These are phyloP conservation scores for Kwoniella bestiolae DNA, from an alignment of 768 basidiomycete species.

Conservation along the genomic window DNA sequence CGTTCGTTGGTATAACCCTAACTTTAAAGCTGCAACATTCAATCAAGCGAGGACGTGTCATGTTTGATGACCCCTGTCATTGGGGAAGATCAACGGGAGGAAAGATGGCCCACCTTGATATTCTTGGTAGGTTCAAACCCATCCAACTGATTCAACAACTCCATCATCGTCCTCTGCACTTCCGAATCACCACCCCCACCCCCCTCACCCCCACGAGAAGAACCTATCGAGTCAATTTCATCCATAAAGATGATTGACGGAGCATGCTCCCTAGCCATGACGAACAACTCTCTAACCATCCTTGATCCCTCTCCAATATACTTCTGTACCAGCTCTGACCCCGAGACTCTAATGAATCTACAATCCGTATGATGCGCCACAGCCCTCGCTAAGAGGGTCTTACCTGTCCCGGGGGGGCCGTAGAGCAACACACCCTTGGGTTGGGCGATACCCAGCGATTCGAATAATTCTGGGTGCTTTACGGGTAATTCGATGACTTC, in stretches of 20 bases:
- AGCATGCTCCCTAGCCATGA: constrained; percentile 96
- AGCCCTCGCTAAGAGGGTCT: constrained; percentile 90
- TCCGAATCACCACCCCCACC: constrained; percentile 78
- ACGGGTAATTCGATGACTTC: constrained; percentile 98
- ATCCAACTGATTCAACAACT: constrained; percentile 84
- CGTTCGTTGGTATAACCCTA: neutral
- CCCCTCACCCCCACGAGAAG: constrained; percentile 79
- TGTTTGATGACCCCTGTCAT: too few species aligned
- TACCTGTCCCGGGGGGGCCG: constrained; percentile 94
- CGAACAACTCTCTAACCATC: constrained; percentile 97
- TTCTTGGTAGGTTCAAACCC: constrained; percentile 84
- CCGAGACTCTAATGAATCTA: constrained; percentile 93
- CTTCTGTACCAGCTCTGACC: constrained; percentile 94
- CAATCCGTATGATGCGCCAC: constrained; percentile 98
- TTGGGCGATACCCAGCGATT: constrained; percentile 92
- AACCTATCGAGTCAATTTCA: constrained; percentile 97
- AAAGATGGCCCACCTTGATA: constrained; percentile 68
- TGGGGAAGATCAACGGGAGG: too few species aligned
- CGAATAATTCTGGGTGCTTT: constrained; percentile 96
- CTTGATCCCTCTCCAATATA: constrained; percentile 96
- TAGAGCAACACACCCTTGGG: constrained; percentile 96
- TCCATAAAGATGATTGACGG: constrained; percentile 99
- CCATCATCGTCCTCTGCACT: constrained; percentile 88
- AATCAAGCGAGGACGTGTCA: too few species aligned
- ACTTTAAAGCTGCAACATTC: too few species aligned